Base-by-base conservation (phyloP, 805 yeast genomes). In the Cyberlindnera maritima region DNA sequence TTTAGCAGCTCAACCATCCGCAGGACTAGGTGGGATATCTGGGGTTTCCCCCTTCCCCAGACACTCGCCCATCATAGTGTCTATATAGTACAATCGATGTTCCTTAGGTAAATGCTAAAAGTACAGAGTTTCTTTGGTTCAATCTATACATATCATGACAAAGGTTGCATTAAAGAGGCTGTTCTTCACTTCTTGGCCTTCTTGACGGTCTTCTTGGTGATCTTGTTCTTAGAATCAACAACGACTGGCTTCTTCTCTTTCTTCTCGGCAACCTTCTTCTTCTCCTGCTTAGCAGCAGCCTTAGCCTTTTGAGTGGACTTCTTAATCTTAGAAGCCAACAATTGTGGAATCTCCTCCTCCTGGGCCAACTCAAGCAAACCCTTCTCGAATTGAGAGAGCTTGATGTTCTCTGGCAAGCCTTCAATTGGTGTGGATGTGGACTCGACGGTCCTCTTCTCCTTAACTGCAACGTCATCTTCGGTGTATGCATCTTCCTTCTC, bases 331-430 rank as follows among this genome's bases (percentile, higher is more conserved):
- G 78, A 76, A 39, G 83, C 82, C 63, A 87, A 74, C 50, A 85
- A 71, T 57, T 77, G 74, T 36, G 76, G 70, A 47, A 83, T 68
- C 48, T 81, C 91, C 19, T 80, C 83, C 52, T 87, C 90, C 57
- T 83, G 85, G 47, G 85, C 85, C 56, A 90, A 87, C 71, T 91
- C 96, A 61, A 88, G 75, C 69, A 91, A 79, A 36, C 89, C 89
- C 62, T 78, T 79, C 56, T 87, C 95, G 65, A 86, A 85, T 21
- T 73, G 67, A 41, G 86, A 69, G 43, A 82, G 68, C 55, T 74
- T 73, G 49, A 74, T 70, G 34, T 66, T 71, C 15, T 62, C 61
- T 21, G 63, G 65, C 35, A 70, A 57, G 52, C 69, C 72, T 41
- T 64, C 70, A 39, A 68, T 59, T 13, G 39, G 40, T 9, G 20